Conservation (phyloP, 2,329 filamentous ascomycete genomes). For the Byssoonygena ceratinophila region DNA sequence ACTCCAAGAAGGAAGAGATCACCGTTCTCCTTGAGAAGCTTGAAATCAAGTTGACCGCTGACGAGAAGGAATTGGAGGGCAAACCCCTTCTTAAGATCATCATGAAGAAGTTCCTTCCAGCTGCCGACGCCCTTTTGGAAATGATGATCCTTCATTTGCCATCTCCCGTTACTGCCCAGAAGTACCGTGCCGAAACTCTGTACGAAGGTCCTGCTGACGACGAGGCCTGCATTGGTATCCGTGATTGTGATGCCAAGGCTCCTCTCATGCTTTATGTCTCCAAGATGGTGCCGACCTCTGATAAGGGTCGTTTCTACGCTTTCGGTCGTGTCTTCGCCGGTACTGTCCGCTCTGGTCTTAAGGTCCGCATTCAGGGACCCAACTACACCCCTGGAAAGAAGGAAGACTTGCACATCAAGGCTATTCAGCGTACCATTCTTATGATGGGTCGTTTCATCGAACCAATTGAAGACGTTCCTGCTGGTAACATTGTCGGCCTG, state of each 20-base stretch:
- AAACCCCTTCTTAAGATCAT: constrained; percentile 96
- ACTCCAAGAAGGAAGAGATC: constrained; percentile 96
- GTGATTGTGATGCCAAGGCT: constrained; percentile 94
- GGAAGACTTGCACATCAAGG: constrained; percentile 98
- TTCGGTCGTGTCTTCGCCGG: constrained; percentile 99
- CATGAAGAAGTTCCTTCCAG: constrained; percentile 98
- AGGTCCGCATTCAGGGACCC: constrained; percentile 99
- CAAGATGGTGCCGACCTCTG: constrained; percentile 99
- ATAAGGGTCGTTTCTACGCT: constrained; percentile 99
- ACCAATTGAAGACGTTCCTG: constrained; percentile 96
- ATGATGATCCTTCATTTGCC: constrained; percentile 99
- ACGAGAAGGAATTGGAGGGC: constrained; percentile 90
- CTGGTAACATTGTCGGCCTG: constrained; percentile 98
- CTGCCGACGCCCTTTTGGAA: constrained; percentile 94
- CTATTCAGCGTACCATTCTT: constrained; percentile 97
- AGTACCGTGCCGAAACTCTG: constrained; percentile 94
- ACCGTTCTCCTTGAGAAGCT: constrained; percentile 79
- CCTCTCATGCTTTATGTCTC: constrained; percentile 99
- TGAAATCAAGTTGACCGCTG: constrained; percentile 73
- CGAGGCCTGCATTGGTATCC: constrained; percentile 87
- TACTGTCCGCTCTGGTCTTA: constrained; percentile 94
- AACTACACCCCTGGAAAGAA: constrained; percentile 98
- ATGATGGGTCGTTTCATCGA: constrained; percentile 99
- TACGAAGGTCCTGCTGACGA: constrained; percentile 97
- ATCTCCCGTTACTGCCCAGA: constrained; percentile 89